A percentile compares a stretch with the other conserved stretches of the same genome.
phyloP scores from a whole-genome alignment of 129 eudicot genomes.

The Centaurea solstitialis region DNA sequence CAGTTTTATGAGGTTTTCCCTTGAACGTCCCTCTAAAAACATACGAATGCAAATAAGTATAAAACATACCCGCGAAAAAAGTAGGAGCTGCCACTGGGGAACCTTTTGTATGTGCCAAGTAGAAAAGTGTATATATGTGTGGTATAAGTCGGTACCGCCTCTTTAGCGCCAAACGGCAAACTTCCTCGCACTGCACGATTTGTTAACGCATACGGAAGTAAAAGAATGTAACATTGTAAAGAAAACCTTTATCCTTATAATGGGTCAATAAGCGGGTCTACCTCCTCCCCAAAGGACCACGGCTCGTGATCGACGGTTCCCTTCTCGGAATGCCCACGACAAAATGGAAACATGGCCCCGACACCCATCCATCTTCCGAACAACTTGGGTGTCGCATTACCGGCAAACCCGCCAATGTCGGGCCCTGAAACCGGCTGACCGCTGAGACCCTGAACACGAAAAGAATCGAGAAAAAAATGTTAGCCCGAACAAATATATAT shows the following conservation, averaged over 20 bases:
- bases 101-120: constrained; percentile 86
- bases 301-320: constrained; percentile 87
- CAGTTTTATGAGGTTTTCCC: too few species aligned
- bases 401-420: constrained; percentile 95
- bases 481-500: background rate
- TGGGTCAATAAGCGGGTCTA: constrained; percentile 10
- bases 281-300: constrained; percentile 94
- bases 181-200: constrained; percentile 75
- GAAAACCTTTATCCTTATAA: background rate
- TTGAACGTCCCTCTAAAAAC: too few species aligned
- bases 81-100: constrained; percentile 84
- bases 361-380: constrained; percentile 98
- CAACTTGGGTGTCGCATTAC: constrained; percentile 88
- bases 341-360: constrained; percentile 90
- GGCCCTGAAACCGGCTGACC: constrained; percentile 98
- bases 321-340: constrained; percentile 87
- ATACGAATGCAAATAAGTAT: background rate
- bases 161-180: constrained; percentile 82
- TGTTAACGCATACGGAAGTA: background rate
- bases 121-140: constrained; percentile 86
- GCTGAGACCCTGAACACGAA: constrained; percentile 69
- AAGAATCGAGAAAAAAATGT: background rate
- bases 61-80: constrained; percentile 69
- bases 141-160: constrained; percentile 92
- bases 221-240: background rate